These are phyloP conservation scores for Podila verticillata DNA, from an alignment of 192 early-diverging fungal species.

Conservation along the genomic window DNA sequence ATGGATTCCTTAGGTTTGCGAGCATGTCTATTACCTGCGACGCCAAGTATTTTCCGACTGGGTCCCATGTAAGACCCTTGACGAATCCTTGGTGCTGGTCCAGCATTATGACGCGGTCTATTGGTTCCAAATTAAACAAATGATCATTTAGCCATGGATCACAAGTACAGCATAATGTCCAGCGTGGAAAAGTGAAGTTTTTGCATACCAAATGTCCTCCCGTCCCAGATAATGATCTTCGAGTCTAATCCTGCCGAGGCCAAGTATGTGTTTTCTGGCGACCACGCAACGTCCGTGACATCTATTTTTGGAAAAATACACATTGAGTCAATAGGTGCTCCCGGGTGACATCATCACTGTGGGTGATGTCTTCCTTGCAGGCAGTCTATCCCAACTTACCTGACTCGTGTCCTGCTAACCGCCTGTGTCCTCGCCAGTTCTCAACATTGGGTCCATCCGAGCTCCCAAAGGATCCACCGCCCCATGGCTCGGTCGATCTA, in stretches of 20 bases:
- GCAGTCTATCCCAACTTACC: constrained; percentile 41
- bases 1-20: background rate
- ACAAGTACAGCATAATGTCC: background rate
- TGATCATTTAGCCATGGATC: background rate
- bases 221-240: constrained; percentile 88
- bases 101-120: constrained; percentile 70
- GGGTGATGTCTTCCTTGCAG: background rate
- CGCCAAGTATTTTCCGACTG: constrained; percentile 92
- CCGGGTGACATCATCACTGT: background rate
- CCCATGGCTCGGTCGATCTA: constrained; percentile 50
- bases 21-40: constrained; percentile 69
- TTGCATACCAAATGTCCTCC: constrained; percentile 73
- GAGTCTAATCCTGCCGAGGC: constrained; percentile 93
- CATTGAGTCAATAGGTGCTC: background rate
- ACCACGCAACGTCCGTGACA: constrained; percentile 94
- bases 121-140: constrained; percentile 1
- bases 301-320: constrained; percentile 61
- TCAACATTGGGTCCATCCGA: constrained; percentile 67
- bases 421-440: constrained; percentile 76
- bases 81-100: constrained; percentile 88
- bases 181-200: background rate
- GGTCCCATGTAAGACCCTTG: constrained; percentile 97
- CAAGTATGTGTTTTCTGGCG: constrained; percentile 82
- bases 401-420: constrained; percentile 86
- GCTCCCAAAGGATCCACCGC: constrained; percentile 56